Evolutionary conservation across 169 alveolate species (phyloP).

Genomic region (Cryptosporidium ryanae): DNA sequence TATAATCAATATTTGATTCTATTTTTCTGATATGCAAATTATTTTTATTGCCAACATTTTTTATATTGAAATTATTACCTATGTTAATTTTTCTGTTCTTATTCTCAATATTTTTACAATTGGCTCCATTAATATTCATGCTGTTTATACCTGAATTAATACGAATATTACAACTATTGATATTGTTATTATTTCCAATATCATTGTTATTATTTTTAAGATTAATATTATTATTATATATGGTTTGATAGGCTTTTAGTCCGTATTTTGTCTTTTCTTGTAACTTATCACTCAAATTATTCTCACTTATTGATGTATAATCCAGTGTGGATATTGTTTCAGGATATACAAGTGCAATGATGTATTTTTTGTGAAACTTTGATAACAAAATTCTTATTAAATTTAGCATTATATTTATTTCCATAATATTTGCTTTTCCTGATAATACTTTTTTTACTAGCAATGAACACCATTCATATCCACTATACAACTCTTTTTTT

Average conservation of each 20-base stretch:
- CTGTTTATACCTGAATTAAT: background rate
- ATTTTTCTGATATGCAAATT: too few relatives aligned
- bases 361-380: constrained; percentile 61
- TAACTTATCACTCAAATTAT: background rate
- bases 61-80: background rate
- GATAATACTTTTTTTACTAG: constrained; percentile 24
- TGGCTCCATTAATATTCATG: constrained; percentile 2
- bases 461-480: constrained; percentile 67
- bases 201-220: background rate
- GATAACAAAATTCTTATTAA: constrained; percentile 51
- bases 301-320: background rate
- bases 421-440: constrained; percentile 52
- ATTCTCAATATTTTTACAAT: background rate
- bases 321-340: constrained; percentile 20
- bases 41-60: too few relatives aligned
- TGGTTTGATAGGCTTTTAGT: constrained; percentile 24
- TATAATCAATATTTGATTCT: constrained; percentile 38
- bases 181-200: background rate
- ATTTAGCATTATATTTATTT: constrained; percentile 47
- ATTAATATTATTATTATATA: background rate
- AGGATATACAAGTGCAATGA: constrained; percentile 40
- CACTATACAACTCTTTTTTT: constrained; percentile 49
- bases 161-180: background rate
- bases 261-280: constrained; percentile 44
- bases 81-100: background rate